These are phyloP conservation scores for Solanum virginianum DNA, from an alignment of 257 asterid genomes.

Conservation along the genomic window DNA sequence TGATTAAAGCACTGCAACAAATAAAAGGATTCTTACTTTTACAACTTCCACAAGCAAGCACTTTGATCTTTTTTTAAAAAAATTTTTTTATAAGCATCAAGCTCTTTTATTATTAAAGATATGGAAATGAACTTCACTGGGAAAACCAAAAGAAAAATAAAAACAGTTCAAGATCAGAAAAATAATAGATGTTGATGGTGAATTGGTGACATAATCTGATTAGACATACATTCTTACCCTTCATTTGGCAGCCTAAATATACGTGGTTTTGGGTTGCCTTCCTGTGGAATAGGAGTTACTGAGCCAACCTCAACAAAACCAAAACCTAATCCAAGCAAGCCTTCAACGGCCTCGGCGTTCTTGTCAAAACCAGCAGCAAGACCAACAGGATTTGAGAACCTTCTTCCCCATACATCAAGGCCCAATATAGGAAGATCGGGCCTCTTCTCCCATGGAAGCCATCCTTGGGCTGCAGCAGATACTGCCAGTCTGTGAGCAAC, in stretches of 20 bases:
- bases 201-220: not conserved
- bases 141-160: not conserved
- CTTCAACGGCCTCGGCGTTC: conserved; percentile 97
- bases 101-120: not conserved
- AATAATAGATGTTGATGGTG: not conserved
- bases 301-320: conserved; percentile 99
- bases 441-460: conserved; percentile 96
- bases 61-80: not conserved
- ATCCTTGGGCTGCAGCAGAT: conserved; percentile 97
- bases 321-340: conserved; percentile 87
- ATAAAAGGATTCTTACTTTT: not conserved
- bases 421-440: conserved; percentile 64
- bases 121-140: not conserved
- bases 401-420: conserved; percentile 86
- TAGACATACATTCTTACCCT: conserved; percentile 39
- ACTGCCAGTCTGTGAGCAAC: conserved; percentile 88
- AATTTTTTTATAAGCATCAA: not conserved
- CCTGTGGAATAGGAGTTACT: conserved; percentile 95
- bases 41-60: not conserved
- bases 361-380: conserved; percentile 98
- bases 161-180: not conserved
- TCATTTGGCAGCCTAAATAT: conserved; percentile 70
- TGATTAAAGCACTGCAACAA: conserved; percentile 75
- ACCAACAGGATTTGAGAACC: conserved; percentile 96
- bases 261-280: conserved; percentile 98